Conservation (phyloP, 1,284 basidiomycete genomes). For the Malassezia obtusa region DNA sequence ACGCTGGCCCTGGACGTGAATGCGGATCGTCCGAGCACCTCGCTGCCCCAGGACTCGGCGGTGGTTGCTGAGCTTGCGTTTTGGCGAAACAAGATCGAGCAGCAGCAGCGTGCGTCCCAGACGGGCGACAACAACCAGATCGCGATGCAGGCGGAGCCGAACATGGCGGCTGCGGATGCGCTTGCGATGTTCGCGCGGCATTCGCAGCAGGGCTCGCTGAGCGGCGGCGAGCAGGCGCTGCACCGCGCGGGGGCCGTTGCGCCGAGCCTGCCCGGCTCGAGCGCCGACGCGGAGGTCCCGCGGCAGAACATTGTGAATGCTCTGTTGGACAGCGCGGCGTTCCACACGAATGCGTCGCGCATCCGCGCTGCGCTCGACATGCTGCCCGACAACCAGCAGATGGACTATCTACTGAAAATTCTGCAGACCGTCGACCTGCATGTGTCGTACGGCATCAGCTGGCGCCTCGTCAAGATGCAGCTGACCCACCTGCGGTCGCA, state of each 20-base stretch:
- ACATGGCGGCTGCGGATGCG: slow-evolving; percentile 18
- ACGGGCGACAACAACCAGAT: slow-evolving; percentile 8
- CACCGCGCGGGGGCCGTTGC: not conserved
- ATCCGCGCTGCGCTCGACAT: slow-evolving; percentile 28
- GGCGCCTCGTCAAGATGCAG: slow-evolving; percentile 34
- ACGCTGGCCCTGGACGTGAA: slow-evolving; percentile 16
- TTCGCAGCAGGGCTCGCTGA: slow-evolving; percentile 8
- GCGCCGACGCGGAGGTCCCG: slow-evolving; percentile 4
- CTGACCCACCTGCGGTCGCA: slow-evolving; percentile 33
- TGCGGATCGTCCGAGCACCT: slow-evolving; percentile 4
- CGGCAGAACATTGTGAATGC: slow-evolving; percentile 11
- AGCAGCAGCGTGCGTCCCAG: slow-evolving; percentile 14
- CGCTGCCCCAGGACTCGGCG: slow-evolving; percentile 13
- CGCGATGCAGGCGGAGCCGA: slow-evolving; percentile 20
- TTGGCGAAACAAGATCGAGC: slow-evolving; percentile 18
- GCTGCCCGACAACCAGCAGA: slow-evolving; percentile 32
- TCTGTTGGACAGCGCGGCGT: slow-evolving; percentile 11
- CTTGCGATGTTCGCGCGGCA: slow-evolving; percentile 19
- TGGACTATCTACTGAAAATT: slow-evolving; percentile 33
- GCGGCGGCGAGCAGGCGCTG: slow-evolving; percentile 7
- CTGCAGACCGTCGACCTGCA: slow-evolving; percentile 30
- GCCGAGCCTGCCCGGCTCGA: not conserved
- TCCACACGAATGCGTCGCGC: slow-evolving; percentile 17
- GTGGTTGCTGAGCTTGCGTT: slow-evolving; percentile 17
- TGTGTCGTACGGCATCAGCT: slow-evolving; percentile 30